These are phyloP conservation scores for Lactarius vividus DNA, from an alignment of 768 basidiomycete species.

Conservation along the genomic window DNA sequence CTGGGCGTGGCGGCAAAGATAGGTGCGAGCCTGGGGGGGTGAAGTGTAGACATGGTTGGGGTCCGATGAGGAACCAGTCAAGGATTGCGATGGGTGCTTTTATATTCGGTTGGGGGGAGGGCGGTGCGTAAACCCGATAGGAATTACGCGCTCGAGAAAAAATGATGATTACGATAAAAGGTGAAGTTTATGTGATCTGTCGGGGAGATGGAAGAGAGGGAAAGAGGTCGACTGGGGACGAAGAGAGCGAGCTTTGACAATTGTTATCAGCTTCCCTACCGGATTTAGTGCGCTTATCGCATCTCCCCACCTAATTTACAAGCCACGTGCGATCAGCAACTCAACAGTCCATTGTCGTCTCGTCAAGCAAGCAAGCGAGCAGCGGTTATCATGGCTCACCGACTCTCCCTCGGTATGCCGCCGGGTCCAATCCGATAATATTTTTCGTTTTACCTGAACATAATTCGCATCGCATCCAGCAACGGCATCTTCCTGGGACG, in stretches of 20 bases:
- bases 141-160: conserved; percentile 1
- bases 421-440: conserved; percentile 8
- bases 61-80: conserved; percentile 15
- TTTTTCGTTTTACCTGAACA: not conserved
- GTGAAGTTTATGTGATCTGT: not conserved
- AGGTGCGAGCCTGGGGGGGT: conserved; percentile 69
- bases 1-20: conserved; percentile 75
- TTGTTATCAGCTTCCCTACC: not conserved
- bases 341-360: not conserved
- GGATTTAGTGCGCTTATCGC: conserved; percentile 12
- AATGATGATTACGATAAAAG: conserved; percentile 2
- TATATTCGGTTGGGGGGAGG: conserved; percentile 20
- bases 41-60: conserved; percentile 39
- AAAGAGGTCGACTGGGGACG: conserved; percentile 5
- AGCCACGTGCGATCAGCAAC: not conserved
- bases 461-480: conserved; percentile 13
- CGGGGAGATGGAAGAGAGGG: not conserved
- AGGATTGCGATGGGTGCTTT: not conserved
- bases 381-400: conserved; percentile 11
- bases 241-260: not conserved
- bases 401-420: not conserved
- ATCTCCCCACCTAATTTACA: not conserved
- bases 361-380: not conserved
- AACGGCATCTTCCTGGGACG: not conserved
- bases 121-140: conserved; percentile 11